phyloP scores from a whole-genome alignment of 257 asterid species.

The Parsonsia alboflavescens region DNA sequence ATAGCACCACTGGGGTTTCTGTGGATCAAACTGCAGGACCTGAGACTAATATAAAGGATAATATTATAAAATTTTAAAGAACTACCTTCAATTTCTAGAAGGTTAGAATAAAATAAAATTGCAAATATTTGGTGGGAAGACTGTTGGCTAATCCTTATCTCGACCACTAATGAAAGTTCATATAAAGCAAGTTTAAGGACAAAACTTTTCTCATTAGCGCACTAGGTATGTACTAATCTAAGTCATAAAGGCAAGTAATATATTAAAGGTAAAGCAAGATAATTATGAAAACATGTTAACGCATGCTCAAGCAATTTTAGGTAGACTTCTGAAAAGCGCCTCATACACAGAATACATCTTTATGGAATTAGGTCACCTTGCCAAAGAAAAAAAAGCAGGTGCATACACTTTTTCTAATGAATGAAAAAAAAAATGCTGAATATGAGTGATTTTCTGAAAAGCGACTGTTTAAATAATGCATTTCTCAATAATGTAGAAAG shows the following conservation, averaged over 20 bases:
- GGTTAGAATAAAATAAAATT: not conserved
- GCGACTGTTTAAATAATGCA: not conserved
- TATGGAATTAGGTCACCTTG: not conserved
- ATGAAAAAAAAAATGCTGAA: not conserved
- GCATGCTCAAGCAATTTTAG: conserved; percentile 31
- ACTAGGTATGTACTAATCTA: conserved; percentile 5
- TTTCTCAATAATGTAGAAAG: not conserved
- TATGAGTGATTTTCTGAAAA: conserved; percentile 1
- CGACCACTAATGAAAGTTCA: conserved; percentile 1
- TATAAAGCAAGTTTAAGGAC: conserved; percentile 14
- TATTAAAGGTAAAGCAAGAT: conserved; percentile 19
- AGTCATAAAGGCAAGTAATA: conserved; percentile 13
- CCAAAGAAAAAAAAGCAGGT: not conserved
- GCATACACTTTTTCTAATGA: not conserved
- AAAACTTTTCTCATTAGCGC: conserved; percentile 11
- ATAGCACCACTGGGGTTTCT: not conserved
- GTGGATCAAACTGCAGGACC: not conserved
- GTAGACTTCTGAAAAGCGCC: conserved; percentile 8
- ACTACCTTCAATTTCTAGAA: not conserved
- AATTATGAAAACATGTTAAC: conserved; percentile 26
- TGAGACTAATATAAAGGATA: not conserved
- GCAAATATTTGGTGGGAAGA: not conserved
- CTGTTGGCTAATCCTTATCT: conserved; percentile 3
- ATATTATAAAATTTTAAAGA: conserved; percentile 3
- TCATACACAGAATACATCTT: conserved; percentile 3